Evolutionary conservation across 1,284 basidiomycete species (phyloP), one percentile per base, ranked within the genome.

Genomic region (Chalciporus sp.): DNA sequence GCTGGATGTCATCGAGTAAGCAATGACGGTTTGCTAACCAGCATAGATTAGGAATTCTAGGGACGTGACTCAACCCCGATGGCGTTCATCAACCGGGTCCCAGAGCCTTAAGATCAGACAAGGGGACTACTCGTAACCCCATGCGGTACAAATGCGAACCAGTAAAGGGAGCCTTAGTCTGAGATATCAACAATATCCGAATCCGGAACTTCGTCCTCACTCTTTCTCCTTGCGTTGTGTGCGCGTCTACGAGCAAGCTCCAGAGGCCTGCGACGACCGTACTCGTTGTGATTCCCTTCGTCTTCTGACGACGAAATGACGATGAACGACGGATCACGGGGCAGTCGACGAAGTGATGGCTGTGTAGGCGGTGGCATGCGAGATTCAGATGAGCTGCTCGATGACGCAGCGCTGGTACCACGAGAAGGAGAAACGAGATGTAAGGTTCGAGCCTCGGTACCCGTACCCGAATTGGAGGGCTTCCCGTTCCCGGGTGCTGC

Each of bases 21-120:
- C 29, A 11, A 31, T 31, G 29, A 31, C 29, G 9, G 6, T 31
- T 7, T 31, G 29, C 9, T 10, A 11, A 31, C 46, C 55, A 39
- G 23, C 17, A 20, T 19, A 19, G 11, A 28, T 4, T 55, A 80
- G 74, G 74, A 84, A 54, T 91, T 92, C 81, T 77, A 92, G 46
- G 88, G 88, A 8, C 78, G 89, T 20, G 76, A 77, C 43, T 86
- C 89, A 2, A 89, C 86, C 63, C 84, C 82, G 59, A 81, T 89
- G 12, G 90, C 89, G 4, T 92, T 92, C 74, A 70, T 90, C 61
- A 74, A 85, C 62, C 82, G 84, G 83, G 12, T 40, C 41, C 3
- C 6, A 17, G 3, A 37, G 35, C 16, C 31, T 3, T 33, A 3
- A 28, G 27, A 4, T 33, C 1, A 33, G 12, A 14, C 31, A 14